Evolutionary conservation across 2,329 filamentous ascomycete species (phyloP), one percentile per base, ranked within the genome.

Genomic region (Colletotrichum theobromicola): DNA sequence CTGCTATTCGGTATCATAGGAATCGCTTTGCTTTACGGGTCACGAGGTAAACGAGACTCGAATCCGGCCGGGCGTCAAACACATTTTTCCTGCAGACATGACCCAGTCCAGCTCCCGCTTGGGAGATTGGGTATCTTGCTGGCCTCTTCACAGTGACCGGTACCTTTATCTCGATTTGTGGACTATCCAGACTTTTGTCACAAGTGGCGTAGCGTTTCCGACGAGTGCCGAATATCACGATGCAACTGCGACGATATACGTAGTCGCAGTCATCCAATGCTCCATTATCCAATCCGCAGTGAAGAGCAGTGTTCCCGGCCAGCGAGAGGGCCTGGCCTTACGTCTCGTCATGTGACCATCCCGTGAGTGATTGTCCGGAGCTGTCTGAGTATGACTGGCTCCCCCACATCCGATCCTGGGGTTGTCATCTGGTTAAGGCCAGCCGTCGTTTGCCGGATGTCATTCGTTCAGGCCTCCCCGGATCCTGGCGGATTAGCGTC

Each of bases 261-360:
- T 1, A 13, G 2, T 21, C 42, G n/a, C 42, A 21, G 42, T 6
- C n/a, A n/a, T 13, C 42, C 7, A 50, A 3, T 50, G 2, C 13
- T 18, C 1, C 42, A 1, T 2, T 6, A 50, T 21, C n/a, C 42
- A 50, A 1, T n/a, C 10, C 1, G 5, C 42, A 16, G 4, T 46
- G n/a, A 46, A 5, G 18, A n/a, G 1, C 42, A 0, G 42, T 0
- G 9, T n/a, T 46, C 13, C 18, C n/a, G n/a, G n/a, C 42, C 42
- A 18, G 42, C 42, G 42, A 50, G n/a, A 50, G 7, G n/a, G 37
- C 53, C 42, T 74, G 21, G 35, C n/a, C n/a, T 18, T 12, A 65
- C 16, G 12, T 30, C 24, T 21, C 65, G 42, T 74, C 72, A 75
- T 72, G 72, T 75, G 72, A 75, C 68, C 12, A 30, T 50, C n/a